Base-by-base conservation (phyloP, 805 yeast species). In the Scheffersomyces lignosus region DNA sequence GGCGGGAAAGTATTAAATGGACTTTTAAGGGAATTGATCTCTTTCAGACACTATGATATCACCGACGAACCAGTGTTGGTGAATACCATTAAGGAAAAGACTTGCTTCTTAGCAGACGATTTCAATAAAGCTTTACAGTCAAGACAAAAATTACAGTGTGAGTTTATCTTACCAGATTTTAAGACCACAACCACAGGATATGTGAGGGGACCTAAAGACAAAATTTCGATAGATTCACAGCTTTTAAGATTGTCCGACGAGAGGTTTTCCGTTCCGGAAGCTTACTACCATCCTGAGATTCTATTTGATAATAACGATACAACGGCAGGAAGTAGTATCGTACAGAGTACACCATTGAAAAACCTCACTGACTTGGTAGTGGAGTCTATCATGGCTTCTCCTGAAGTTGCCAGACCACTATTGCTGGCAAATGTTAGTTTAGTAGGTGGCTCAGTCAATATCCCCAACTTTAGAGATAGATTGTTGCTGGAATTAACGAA, bases 31-130 rank as follows among this genome's bases (percentile, higher is more conserved):
- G 98, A 93, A 54, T 72, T 87, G 33, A 77, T 91, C 9, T 87
- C 96, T 2, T 93, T 85, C 54, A 71, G 97, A 36, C 93, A 93
- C 64, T 93, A 90, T 58, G 91, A 93, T 53, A 89, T 93, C 48
- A 81, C 87, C 55, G 96, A 93, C 43, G 99, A 95, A 60, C 83
- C 96, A 0, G 69, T 85, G 2, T 63, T 93, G 31, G 81, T 93
- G 33, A 87, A 89, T 54, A 81, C 84, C 32, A 85, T 95, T 47
- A 93, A 93, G 53, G 96, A 90, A 53, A 69, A 75, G 41, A 66
- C 91, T 25, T 74, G 87, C 58, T 80, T 77, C 66, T 77, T 87
- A n/a, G 79, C 91, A 0, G 43, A 48, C 15, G 78, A 85, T 49
- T 87, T 80, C 49, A 63, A 59, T 15, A 49, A 55, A 15, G 75